Conservation (phyloP, 1,139 yeast genomes). For the Candida mesenterica region DNA sequence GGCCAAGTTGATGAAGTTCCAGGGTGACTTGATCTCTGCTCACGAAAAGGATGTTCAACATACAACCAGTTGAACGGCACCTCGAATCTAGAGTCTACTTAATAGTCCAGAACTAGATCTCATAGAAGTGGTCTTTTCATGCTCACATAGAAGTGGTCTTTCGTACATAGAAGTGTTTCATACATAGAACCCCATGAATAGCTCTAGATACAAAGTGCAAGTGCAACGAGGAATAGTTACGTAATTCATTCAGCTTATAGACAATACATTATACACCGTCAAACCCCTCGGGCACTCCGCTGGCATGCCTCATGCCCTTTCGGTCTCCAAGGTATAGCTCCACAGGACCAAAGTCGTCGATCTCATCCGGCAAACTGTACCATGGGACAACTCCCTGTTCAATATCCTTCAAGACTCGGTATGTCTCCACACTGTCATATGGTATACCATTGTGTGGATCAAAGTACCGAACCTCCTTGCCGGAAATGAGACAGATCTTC, state of each 20-base stretch:
- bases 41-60: conserved; percentile 64
- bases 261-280: too few relatives aligned
- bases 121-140: background rate
- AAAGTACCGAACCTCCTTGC: conserved; percentile 75
- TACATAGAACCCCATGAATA: too few relatives aligned
- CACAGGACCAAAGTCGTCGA: conserved; percentile 60
- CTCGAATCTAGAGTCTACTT: background rate
- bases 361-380: conserved; percentile 47
- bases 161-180: too few relatives aligned
- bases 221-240: too few relatives aligned
- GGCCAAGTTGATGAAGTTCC: conserved; percentile 53
- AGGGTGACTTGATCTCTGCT: conserved; percentile 55
- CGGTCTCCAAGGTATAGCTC: conserved; percentile 57
- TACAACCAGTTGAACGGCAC: conserved; percentile 24
- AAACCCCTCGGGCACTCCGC: conserved; percentile 89
- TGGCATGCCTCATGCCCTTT: conserved; percentile 59
- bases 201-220: too few relatives aligned
- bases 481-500: conserved; percentile 73
- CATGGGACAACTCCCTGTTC: conserved; percentile 69
- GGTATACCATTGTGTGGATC: conserved; percentile 89
- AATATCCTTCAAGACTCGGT: conserved; percentile 63
- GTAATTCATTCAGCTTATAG: too few relatives aligned
- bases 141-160: too few relatives aligned
- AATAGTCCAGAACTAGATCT: background rate
- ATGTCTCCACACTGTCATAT: conserved; percentile 78